phyloP scores from a whole-genome alignment of 83 land plant genomes.

The Diphasiastrum complanatum region DNA sequence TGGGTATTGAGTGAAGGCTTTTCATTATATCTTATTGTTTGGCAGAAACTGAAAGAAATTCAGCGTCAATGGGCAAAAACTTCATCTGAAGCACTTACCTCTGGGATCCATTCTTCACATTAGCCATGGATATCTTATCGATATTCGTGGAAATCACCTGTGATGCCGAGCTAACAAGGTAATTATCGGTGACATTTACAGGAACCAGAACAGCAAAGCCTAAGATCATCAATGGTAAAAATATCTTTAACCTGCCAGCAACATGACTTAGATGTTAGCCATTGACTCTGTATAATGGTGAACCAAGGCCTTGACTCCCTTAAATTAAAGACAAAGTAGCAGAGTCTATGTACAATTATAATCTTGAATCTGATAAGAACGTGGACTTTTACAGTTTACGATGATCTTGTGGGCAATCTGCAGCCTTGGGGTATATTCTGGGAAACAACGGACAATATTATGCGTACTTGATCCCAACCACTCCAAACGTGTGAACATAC shows the following conservation, averaged over 20 bases:
- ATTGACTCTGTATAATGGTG: too few species aligned
- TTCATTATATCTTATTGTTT: not conserved
- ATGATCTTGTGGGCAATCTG: too few species aligned
- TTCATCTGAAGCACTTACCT: constrained; percentile 7
- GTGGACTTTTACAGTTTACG: too few species aligned
- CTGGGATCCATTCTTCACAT: constrained; percentile 29
- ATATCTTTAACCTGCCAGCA: constrained; percentile 65
- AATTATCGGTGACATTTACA: constrained; percentile 49
- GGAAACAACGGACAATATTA: too few species aligned
- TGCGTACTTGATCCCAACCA: too few species aligned
- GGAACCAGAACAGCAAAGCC: constrained; percentile 63
- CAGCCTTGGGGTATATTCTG: too few species aligned
- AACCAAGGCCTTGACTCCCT: too few species aligned
- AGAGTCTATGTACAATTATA: too few species aligned
- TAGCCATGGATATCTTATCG: constrained; percentile 69
- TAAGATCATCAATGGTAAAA: constrained; percentile 55
- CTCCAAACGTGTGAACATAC: too few species aligned
- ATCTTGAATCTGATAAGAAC: too few species aligned
- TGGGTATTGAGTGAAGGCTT: not conserved
- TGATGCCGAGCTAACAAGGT: constrained; percentile 22
- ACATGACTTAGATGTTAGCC: not conserved
- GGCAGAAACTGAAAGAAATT: not conserved
- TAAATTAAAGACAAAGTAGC: not conserved
- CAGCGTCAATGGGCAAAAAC: not conserved
- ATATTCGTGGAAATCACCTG: constrained; percentile 37